A percentile compares a stretch with the other conserved stretches of the same genome.
phyloP scores from a whole-genome alignment of 2,329 filamentous ascomycete genomes.

The Chaetomiaceae sp. region DNA sequence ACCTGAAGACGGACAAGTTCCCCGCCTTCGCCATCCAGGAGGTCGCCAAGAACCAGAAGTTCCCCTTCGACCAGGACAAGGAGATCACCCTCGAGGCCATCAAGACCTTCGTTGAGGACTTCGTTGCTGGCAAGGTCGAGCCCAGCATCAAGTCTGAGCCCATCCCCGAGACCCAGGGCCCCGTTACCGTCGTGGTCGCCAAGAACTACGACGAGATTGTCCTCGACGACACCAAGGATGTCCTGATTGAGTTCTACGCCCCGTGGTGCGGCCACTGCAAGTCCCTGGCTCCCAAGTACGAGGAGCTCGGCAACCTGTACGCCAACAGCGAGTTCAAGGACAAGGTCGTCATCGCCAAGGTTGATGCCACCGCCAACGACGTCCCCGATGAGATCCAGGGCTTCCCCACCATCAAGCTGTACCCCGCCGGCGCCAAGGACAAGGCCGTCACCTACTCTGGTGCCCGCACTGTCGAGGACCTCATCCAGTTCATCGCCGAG shows the following conservation, averaged over 20 bases:
- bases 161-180: conserved; percentile 84
- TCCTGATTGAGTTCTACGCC: conserved; percentile 96
- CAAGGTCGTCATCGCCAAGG: conserved; percentile 91
- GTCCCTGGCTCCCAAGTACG: conserved; percentile 92
- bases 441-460: conserved; percentile 82
- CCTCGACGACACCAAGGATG: conserved; percentile 91
- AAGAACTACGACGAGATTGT: conserved; percentile 91
- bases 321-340: conserved; percentile 72
- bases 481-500: conserved; percentile 88
- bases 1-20: conserved; percentile 93
- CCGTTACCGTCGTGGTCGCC: conserved; percentile 84
- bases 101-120: conserved; percentile 79
- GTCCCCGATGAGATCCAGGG: conserved; percentile 94
- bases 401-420: conserved; percentile 99
- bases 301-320: conserved; percentile 79
- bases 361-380: conserved; percentile 94
- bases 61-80: conserved; percentile 81
- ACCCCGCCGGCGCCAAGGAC: conserved; percentile 82
- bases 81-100: conserved; percentile 69
- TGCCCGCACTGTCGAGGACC: conserved; percentile 82
- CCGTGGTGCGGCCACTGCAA: conserved; percentile 99
- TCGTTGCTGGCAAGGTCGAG: conserved; percentile 79
- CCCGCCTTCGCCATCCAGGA: conserved; percentile 98
- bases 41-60: conserved; percentile 93
- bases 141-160: conserved; percentile 98